Base-by-base conservation (phyloP, 1,284 basidiomycete species). In the Papiliotrema nemorosa region DNA sequence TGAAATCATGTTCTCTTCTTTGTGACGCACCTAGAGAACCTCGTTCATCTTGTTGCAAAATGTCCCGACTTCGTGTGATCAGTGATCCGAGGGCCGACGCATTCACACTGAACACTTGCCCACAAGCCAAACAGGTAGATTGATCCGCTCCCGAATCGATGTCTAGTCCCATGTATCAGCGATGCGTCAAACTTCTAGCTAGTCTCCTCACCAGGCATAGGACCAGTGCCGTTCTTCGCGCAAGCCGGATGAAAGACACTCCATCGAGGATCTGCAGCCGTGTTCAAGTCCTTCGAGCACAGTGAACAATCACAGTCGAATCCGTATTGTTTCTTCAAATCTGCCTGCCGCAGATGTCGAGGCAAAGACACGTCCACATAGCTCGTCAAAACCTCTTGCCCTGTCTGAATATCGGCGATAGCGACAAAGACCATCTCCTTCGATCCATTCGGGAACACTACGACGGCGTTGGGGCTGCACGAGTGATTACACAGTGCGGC, bases 401-500 rank as follows among this genome's bases (percentile, higher is more conserved):
- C 82, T 0, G 78, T 67, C 1, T 63, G 46, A 37, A 96, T 85
- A 26, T 83, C 75, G 40, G 79, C 79, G 14, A 93, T 74, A 0
- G 85, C 83, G 14, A 91, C 76, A 9, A 92, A 78, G 35, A 85
- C 80, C 80, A 93, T 83, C 1, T 49, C 49, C 14, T 21, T 78
- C 12, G 57, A 60, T 1, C 72, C 74, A 3, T 61, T 59, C 34
- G 93, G 91, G 67, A 93, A 97, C 1, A 97, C 89, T 25, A 93
- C 81, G 24, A 86, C 88, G 0, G 87, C 89, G 60, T 96, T 94
- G 0, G 93, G 92, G 21, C 82, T 80, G 65, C 93, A 97, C 0
- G 90, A 88, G 67, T 97, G 93, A 63, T 97, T 97, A 59, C 88
- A 80, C 27, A 97, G 78, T 0, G 92, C 90, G 10, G 85, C 77